These are phyloP conservation scores for Starmerella stigmatis DNA, from an alignment of 805 yeast genomes.

Conservation along the genomic window DNA sequence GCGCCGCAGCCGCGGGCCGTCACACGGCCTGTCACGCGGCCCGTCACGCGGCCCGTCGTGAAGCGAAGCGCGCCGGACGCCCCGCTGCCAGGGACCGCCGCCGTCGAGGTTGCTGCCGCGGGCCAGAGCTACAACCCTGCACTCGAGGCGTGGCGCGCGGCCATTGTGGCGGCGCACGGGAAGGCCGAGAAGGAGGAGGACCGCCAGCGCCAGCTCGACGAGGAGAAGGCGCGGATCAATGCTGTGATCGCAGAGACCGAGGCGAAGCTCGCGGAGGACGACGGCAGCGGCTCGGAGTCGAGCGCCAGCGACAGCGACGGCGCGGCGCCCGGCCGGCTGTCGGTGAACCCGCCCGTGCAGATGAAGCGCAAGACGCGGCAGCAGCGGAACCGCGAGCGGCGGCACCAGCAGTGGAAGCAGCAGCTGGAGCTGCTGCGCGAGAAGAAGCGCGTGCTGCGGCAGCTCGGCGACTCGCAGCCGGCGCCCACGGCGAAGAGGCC, in stretches of 20 bases:
- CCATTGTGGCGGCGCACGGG: conserved; percentile 56
- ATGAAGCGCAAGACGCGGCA: conserved; percentile 64
- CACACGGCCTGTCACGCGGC: too few species aligned
- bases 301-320: conserved; percentile 27
- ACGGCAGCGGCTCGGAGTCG: conserved; percentile 25
- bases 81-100: conserved; percentile 21
- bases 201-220: conserved; percentile 49
- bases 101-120: conserved; percentile 51
- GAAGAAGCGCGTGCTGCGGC: conserved; percentile 14
- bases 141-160: conserved; percentile 64
- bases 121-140: conserved; percentile 94
- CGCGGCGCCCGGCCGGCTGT: conserved; percentile 35
- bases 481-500: conserved; percentile 9
- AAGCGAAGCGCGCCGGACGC: conserved; percentile 23
- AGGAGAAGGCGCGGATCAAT: conserved; percentile 53
- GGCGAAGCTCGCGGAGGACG: conserved; percentile 41
- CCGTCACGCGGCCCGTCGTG: too few species aligned
- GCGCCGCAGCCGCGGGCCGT: too few species aligned
- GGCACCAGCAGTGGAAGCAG: conserved; percentile 49
- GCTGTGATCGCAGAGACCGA: conserved; percentile 33
- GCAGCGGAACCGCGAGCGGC: conserved; percentile 62
- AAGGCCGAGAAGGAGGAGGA: conserved; percentile 60
- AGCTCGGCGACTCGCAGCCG: conserved; percentile 3
- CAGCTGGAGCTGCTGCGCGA: conserved; percentile 37
- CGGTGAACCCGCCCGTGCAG: conserved; percentile 60